Conservation (phyloP, 2,329 filamentous ascomycete genomes). For the Paraphaeosphaeria sporulosa region DNA sequence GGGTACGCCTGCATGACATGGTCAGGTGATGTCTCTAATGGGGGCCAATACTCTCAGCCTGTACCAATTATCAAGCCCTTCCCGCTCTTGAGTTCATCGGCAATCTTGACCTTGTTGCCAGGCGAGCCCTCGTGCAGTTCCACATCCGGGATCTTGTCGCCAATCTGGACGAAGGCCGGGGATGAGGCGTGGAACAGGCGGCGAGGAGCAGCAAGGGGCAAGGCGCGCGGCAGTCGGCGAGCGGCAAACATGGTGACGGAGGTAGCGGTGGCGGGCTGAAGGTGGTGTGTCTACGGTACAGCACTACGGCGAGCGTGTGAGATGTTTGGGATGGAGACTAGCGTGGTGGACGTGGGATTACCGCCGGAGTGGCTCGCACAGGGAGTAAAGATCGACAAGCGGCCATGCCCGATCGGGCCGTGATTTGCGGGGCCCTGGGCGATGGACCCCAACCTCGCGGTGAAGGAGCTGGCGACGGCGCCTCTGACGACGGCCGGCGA, state of each 20-base stretch:
- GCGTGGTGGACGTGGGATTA: constrained; percentile 7
- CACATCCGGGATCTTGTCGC: constrained; percentile 79
- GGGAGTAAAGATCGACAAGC: background rate
- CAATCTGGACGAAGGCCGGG: constrained; percentile 72
- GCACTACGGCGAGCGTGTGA: background rate
- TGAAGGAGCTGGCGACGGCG: background rate
- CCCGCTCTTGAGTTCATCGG: constrained; percentile 73
- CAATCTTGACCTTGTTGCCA: constrained; percentile 88
- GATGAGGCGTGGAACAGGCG: constrained; percentile 70
- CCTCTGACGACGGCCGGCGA: background rate
- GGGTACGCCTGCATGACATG: constrained; percentile 41
- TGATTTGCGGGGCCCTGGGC: constrained; percentile 4
- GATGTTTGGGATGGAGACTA: background rate
- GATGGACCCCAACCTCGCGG: background rate
- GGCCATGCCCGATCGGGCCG: background rate
- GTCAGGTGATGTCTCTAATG: constrained; percentile 39
- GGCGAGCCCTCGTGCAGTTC: constrained; percentile 86
- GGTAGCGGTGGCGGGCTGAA: constrained; percentile 10
- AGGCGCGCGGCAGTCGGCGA: constrained; percentile 36
- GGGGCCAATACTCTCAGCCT: constrained; percentile 2
- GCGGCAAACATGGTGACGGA: constrained; percentile 32
- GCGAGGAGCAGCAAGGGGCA: constrained; percentile 27
- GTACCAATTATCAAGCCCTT: constrained; percentile 77
- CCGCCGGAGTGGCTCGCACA: constrained; percentile 3
- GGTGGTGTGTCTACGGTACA: constrained; percentile 1